Base-by-base conservation (phyloP, 169 alveolate species). In the Cryptosporidium sp. region DNA sequence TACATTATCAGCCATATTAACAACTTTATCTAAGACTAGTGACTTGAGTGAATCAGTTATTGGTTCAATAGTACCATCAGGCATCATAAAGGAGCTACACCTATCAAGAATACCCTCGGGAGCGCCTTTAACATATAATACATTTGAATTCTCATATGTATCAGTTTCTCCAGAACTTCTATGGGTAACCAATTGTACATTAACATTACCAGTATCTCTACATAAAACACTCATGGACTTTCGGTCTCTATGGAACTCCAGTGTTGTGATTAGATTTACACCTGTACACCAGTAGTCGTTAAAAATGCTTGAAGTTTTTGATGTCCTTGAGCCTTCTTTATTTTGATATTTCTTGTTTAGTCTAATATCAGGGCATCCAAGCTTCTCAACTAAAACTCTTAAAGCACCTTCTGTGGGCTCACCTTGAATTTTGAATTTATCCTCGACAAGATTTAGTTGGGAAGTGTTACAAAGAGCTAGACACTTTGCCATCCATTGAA, bases 71-170 rank as follows among this genome's bases (percentile, higher is more conserved):
- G 94, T 94, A 60, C 99, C 99, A 70, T 96, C 96, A 37, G 94
- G 94, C 60, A 91, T 89, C 92, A 93, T 91, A 67, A 93, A 67
- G 10, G 92, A 42, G 7, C 85, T 80, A 68, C 95, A 91, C 44
- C 96, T 84, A 35, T 96, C 99, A 37, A 98, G 85, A 18, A 99
- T 95, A 84, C 97, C 93, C 91, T 99, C 99, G 10, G 99, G 99
- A 10, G 99, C 99, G 9, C 99, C 99, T 94, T 99, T 99, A 58
- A 97, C 96, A 87, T 96, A 97, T 31, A 98, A 89, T 6, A 93
- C 92, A 48, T 91, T 71, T 80, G 94, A 92, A 37, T 84, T 85
- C 39, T 70, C 75, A 61, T 70, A 92, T 69, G 92, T 75, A 67
- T 33, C 33, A 31, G 85, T 61, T 18, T 33, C 75, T 14, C 73